Conservation (phyloP, 305 asterid genomes). For the Plantago rigida region DNA sequence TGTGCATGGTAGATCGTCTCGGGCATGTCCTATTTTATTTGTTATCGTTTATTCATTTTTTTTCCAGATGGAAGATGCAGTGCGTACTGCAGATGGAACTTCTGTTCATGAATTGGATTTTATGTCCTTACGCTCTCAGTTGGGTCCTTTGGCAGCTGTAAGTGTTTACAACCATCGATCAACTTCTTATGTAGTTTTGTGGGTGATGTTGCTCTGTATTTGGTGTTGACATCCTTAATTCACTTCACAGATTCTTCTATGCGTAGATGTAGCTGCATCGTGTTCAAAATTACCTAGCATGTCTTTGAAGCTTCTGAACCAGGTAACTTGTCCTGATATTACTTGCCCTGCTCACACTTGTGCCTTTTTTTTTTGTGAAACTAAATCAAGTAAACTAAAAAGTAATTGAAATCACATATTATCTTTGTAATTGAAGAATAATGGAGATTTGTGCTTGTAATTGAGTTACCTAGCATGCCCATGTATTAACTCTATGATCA, state of each 20-base stretch:
- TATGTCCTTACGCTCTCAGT: slow-evolving; percentile 64
- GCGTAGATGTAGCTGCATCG: slow-evolving; percentile 87
- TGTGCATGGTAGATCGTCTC: neutral
- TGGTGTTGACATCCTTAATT: slow-evolving; percentile 21
- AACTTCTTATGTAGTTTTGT: slow-evolving; percentile 24
- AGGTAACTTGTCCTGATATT: slow-evolving; percentile 41
- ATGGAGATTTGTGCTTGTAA: neutral
- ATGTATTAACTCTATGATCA: neutral
- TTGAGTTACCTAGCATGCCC: neutral
- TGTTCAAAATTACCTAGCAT: slow-evolving; percentile 64
- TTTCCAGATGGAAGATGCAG: slow-evolving; percentile 75
- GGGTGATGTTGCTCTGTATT: slow-evolving; percentile 26
- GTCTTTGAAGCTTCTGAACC: slow-evolving; percentile 78
- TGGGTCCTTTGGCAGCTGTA: slow-evolving; percentile 95
- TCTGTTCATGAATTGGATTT: slow-evolving; percentile 74
- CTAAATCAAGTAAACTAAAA: slow-evolving; percentile 3
- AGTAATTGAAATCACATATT: slow-evolving; percentile 5
- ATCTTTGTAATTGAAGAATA: neutral
- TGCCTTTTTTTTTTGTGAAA: slow-evolving; percentile 10
- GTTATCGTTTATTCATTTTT: slow-evolving; percentile 5
- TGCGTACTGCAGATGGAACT: slow-evolving; percentile 80
- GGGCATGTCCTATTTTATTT: neutral
- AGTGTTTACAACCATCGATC: slow-evolving; percentile 32
- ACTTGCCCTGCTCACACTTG: slow-evolving; percentile 19
- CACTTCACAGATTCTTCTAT: slow-evolving; percentile 67